These are phyloP conservation scores for Colletotrichum sp. DNA, from an alignment of 2,329 filamentous ascomycete genomes.

Conservation along the genomic window DNA sequence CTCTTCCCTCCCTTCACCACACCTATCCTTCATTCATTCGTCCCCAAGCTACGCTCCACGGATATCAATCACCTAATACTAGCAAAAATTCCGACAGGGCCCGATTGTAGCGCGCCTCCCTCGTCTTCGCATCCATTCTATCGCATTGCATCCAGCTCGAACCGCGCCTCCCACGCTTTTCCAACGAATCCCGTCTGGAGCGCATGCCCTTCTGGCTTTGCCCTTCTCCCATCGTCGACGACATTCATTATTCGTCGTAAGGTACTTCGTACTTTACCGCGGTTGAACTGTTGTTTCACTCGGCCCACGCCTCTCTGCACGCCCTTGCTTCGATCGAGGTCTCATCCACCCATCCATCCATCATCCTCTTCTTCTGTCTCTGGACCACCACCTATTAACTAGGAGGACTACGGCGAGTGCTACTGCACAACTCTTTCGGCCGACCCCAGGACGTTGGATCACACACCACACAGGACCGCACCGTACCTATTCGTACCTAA, in stretches of 20 bases:
- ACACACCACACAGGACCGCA: not conserved
- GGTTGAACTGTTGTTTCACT: not conserved
- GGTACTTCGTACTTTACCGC: not conserved
- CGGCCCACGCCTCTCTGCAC: conserved; percentile 2
- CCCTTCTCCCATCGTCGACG: not conserved
- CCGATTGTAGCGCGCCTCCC: not conserved
- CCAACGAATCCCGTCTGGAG: not conserved
- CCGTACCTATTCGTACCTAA: not conserved
- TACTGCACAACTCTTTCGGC: not conserved
- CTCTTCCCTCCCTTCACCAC: not conserved
- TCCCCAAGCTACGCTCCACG: not conserved
- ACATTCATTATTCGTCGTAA: not conserved
- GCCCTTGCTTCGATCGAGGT: not conserved
- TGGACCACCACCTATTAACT: not conserved
- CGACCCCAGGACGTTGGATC: not conserved
- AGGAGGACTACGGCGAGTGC: not conserved
- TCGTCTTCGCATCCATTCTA: not conserved
- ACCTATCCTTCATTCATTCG: not conserved
- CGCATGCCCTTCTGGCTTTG: not conserved
- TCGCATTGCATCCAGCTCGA: not conserved
- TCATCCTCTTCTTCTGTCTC: not conserved
- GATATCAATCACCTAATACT: conserved; percentile 9
- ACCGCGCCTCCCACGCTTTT: not conserved
- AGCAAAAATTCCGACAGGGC: conserved; percentile 9
- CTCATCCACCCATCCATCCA: not conserved